Evolutionary conservation across 2,329 filamentous ascomycete species (phyloP), one percentile per base, ranked within the genome.

Genomic region (Trichocomaceae sp.): DNA sequence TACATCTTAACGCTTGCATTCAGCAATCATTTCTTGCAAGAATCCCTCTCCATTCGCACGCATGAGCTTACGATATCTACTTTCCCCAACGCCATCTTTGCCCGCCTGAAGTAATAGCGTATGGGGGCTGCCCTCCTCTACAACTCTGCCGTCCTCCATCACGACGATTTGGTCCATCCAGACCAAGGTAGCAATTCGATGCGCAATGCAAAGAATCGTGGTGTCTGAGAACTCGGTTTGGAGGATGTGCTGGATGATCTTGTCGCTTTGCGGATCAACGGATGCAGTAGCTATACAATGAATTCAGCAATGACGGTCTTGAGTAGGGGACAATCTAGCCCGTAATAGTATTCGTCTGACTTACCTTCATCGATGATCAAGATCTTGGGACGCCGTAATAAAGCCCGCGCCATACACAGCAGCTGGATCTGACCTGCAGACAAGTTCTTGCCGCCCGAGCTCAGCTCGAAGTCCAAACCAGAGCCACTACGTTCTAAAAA

Each of bases 401-500:
- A 68, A 0, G 79, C 81, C 0, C 81, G 64, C 0, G 77, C 80
- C 0, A 85, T 70, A 50, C 75, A 79, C 55, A 85, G 81, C 0
- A 84, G 69, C 61, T 84, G 82, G 33, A 74, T 73, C 64, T 84
- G 81, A 0, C 82, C 83, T 12, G 75, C 72, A 7, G 57, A 59
- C 26, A 57, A 57, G 29, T 59, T 59, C 19, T 45, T 31, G 12
- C 57, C 57, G 26, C 57, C 57, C 8, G 23, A 17, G 8, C 41
- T 20, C 15, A 26, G 23, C 7, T 26, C 23, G 23, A 26, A 26
- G 23, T 26, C 7, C 23, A 26, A 7, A 26, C 23, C 23, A 26
- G 7, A 26, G 23, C 23, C 23, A 26, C 23, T 26, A 7, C 23
- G 23, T 26, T 26, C 4, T 26, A 7, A 26, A 7, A 26, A 26